phyloP scores from a whole-genome alignment of 1,284 basidiomycete species.

The Cutaneotrichosporon sp. region DNA sequence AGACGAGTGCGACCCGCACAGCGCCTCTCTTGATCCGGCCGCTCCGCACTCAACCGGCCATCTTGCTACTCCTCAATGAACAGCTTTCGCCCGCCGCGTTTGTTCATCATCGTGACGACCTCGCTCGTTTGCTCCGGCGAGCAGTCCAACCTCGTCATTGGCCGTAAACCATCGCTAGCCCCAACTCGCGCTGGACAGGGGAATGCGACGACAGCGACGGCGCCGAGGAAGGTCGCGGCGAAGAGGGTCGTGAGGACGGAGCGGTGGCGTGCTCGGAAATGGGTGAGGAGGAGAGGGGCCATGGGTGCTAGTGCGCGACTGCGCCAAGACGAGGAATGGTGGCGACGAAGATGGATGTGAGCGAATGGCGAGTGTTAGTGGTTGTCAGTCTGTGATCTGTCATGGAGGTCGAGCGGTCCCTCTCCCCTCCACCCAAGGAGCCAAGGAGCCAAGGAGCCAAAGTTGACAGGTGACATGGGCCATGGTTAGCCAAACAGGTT shows the following conservation, averaged over 20 bases:
- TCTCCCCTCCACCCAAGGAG: neutral
- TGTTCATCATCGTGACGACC: slow-evolving; percentile 52
- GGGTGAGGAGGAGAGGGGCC: slow-evolving; percentile 51
- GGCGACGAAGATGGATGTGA: neutral
- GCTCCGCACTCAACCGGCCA: neutral
- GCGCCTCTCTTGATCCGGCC: neutral
- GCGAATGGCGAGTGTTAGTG: neutral
- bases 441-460: too few relatives aligned
- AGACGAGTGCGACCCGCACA: neutral
- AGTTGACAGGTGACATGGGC: neutral
- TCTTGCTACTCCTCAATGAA: slow-evolving; percentile 45
- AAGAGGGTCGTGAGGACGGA: slow-evolving; percentile 52
- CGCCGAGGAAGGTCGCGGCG: slow-evolving; percentile 52
- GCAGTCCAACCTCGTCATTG: slow-evolving; percentile 9
- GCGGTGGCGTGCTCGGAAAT: slow-evolving; percentile 51
- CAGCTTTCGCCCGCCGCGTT: slow-evolving; percentile 40
- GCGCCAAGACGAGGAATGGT: neutral
- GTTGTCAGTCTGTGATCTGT: too few relatives aligned
- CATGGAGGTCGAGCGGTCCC: neutral
- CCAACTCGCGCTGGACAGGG: slow-evolving; percentile 48
- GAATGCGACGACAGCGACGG: slow-evolving; percentile 51
- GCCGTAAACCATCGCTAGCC: neutral
- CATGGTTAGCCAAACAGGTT: neutral
- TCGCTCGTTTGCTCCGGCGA: slow-evolving; percentile 26
- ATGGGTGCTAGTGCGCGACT: slow-evolving; percentile 28